Evolutionary conservation across 805 yeast genomes (phyloP).

Genomic region (Wickerhamiella vanderwaltii): DNA sequence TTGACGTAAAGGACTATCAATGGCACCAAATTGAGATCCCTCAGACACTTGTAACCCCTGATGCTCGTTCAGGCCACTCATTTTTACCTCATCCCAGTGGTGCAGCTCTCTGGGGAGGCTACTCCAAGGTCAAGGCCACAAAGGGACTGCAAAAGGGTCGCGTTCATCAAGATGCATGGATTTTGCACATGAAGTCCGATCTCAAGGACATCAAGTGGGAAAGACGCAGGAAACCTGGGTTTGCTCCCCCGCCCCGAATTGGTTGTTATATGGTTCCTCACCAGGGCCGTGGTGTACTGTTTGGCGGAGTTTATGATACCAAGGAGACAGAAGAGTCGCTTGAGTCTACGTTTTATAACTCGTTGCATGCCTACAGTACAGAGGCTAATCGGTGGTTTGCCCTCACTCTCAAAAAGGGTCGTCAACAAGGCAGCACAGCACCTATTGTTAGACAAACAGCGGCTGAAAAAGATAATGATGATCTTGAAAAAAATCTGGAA

Average conservation of each 20-base stretch:
- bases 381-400: slow-evolving; percentile 86
- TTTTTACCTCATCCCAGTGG: slow-evolving; percentile 69
- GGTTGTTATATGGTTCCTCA: slow-evolving; percentile 85
- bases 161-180: slow-evolving; percentile 76
- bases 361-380: slow-evolving; percentile 65
- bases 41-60: slow-evolving; percentile 67
- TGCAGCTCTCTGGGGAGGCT: slow-evolving; percentile 83
- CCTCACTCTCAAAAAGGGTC: slow-evolving; percentile 47
- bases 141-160: slow-evolving; percentile 87
- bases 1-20: slow-evolving; percentile 77
- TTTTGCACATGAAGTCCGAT: slow-evolving; percentile 75
- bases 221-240: slow-evolving; percentile 77
- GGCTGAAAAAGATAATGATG: slow-evolving; percentile 38
- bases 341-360: slow-evolving; percentile 74
- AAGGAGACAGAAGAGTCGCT: slow-evolving; percentile 91
- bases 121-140: slow-evolving; percentile 75
- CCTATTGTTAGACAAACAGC: slow-evolving; percentile 31
- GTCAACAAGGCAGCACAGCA: slow-evolving; percentile 31
- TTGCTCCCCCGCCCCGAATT: slow-evolving; percentile 85
- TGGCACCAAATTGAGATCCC: slow-evolving; percentile 90
- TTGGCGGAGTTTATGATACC: slow-evolving; percentile 91
- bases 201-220: slow-evolving; percentile 73
- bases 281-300: slow-evolving; percentile 80
- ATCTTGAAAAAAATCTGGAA: slow-evolving; percentile 70
- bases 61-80: slow-evolving; percentile 88